phyloP scores from a whole-genome alignment of 768 basidiomycete species.

The Mycena haematopus region DNA sequence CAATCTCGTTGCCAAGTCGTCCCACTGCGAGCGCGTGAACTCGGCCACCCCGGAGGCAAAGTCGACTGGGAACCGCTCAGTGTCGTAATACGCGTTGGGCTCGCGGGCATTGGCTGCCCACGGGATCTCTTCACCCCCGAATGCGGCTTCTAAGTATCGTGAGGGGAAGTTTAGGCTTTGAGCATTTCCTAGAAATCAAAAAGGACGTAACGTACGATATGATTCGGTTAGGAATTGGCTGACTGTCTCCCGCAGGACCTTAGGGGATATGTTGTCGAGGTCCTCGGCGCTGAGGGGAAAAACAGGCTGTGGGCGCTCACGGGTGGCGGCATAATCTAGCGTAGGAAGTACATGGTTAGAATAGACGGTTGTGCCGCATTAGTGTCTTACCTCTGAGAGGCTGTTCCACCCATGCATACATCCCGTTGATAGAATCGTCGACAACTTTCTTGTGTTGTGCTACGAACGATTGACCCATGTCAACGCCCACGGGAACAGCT shows the following conservation, averaged over 20 bases:
- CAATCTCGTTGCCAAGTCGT: background rate
- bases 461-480: background rate
- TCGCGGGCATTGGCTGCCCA: conserved; percentile 5
- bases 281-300: conserved; percentile 3
- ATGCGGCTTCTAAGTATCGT: conserved; percentile 4
- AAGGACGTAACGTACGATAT: background rate
- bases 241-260: background rate
- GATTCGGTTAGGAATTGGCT: conserved; percentile 2
- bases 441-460: background rate
- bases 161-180: background rate
- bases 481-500: conserved; percentile 9
- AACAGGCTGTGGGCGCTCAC: background rate
- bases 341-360: background rate
- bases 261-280: conserved; percentile 3
- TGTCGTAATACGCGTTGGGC: conserved; percentile 16
- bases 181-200: background rate
- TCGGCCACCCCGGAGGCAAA: background rate
- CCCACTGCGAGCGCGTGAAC: background rate
- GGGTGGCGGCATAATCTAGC: background rate
- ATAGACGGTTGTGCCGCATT: background rate
- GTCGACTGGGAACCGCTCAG: background rate
- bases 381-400: conserved; percentile 20
- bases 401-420: conserved; percentile 7
- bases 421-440: background rate
- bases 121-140: conserved; percentile 12